Percentiles rank a stretch among this genome's conserved stretches.
These are phyloP conservation scores for Canariomyces notabilis DNA, from an alignment of 2,329 filamentous ascomycete species.

Conservation along the genomic window DNA sequence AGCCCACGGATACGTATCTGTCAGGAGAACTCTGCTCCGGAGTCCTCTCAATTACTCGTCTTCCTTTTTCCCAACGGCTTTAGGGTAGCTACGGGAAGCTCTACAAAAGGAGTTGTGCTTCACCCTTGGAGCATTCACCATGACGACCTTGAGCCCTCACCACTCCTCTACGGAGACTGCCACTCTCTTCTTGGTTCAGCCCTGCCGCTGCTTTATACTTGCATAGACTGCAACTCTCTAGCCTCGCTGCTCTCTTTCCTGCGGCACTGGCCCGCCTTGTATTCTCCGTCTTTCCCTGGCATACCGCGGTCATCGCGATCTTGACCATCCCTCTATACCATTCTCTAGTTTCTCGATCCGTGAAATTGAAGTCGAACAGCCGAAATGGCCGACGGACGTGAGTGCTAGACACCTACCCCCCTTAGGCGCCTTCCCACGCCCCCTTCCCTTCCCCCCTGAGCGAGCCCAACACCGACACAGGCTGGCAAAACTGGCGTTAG, in stretches of 20 bases:
- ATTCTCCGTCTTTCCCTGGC: background rate
- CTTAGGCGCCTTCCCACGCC: constrained; percentile 7
- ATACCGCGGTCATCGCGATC: background rate
- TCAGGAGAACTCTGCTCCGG: constrained; percentile 16
- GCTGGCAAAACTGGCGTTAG: background rate
- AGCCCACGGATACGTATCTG: constrained; percentile 16
- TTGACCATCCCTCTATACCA: background rate
- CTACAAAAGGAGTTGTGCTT: constrained; percentile 26
- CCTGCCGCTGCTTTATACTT: constrained; percentile 14
- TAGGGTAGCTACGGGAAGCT: constrained; percentile 19
- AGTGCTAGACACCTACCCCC: constrained; percentile 12
- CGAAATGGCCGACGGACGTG: constrained; percentile 27
- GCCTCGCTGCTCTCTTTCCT: constrained; percentile 7
- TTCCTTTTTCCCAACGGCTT: constrained; percentile 14
- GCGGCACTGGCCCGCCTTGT: constrained; percentile 4
- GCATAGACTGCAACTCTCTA: constrained; percentile 19
- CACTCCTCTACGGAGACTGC: constrained; percentile 15
- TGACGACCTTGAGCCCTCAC: constrained; percentile 17
- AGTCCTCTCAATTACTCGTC: constrained; percentile 15
- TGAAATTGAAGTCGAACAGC: background rate
- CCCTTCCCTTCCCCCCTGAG: background rate
- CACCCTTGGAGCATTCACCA: constrained; percentile 13
- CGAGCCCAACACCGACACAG: background rate
- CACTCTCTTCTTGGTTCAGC: constrained; percentile 26
- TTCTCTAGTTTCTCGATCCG: background rate